Evolutionary conservation across 345 rosid genomes (phyloP).

Genomic region (Lepidium sativum): DNA sequence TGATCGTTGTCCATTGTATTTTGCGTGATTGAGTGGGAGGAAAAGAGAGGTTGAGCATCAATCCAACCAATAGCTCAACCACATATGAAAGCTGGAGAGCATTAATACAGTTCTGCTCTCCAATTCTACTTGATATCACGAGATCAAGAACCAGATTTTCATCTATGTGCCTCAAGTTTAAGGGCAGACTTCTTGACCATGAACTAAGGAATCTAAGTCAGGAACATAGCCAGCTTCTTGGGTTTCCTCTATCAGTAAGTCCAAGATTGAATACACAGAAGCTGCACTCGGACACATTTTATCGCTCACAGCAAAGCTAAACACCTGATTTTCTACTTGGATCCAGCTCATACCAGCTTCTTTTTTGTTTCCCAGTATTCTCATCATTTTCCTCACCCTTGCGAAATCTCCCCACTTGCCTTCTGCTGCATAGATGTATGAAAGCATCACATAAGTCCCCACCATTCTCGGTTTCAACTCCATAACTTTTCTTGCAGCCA

Average conservation of each 20-base stretch:
- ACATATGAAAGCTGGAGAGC: neutral
- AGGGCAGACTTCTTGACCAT: constrained; percentile 38
- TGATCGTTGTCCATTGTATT: neutral
- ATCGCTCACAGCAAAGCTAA: constrained; percentile 52
- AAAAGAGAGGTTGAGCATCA: neutral
- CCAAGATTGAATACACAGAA: too few relatives aligned
- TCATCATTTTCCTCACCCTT: constrained; percentile 53
- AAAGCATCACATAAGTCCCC: constrained; percentile 61
- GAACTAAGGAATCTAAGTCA: constrained; percentile 33
- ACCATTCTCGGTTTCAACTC: constrained; percentile 54
- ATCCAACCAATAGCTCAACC: neutral
- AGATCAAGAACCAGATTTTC: neutral
- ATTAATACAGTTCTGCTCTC: neutral
- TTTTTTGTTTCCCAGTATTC: constrained; percentile 51
- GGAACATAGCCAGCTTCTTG: constrained; percentile 48
- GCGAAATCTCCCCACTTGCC: constrained; percentile 66
- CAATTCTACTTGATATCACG: neutral
- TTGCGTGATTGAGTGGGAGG: neutral
- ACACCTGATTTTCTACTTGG: constrained; percentile 48
- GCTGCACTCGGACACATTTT: constrained; percentile 33
- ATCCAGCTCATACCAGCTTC: constrained; percentile 90
- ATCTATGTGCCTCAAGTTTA: constrained; percentile 15
- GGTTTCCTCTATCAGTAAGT: too few relatives aligned
- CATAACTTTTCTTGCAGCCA: constrained; percentile 56
- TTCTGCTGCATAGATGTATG: constrained; percentile 73